Evolutionary conservation across 345 rosid genomes (phyloP), one percentile per base, ranked within the genome.

Genomic region (Erucastrum elatum): DNA sequence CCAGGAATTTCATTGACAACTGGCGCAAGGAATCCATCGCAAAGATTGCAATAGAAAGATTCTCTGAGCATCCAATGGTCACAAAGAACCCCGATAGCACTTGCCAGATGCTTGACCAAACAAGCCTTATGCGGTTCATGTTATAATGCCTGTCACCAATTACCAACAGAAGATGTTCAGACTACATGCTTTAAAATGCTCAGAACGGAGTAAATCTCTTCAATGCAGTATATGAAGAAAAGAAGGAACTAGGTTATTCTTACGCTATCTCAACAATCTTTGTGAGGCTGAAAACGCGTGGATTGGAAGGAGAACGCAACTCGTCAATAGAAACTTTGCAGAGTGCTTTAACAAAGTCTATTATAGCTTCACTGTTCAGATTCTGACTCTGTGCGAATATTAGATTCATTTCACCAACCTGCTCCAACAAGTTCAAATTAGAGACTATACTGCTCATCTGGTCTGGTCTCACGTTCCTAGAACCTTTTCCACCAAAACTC

Each of bases 221-320:
- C 39, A 55, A 72, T 21, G 63, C 69, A 68, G 69, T 34, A 68
- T 53, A 66, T 55, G 66, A 13, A 61, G 39, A 72, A 55, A 82
- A 46, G 33, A 82, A 77, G 66, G 5, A 66, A 56, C 37, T 74
- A 79, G 68, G 63, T 11, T 62, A 70, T 60, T 68, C 94, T 78
- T 93, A 95, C 99, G 99, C 99, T 87, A 95, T 95, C 89, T 95
- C 99, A 79, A 95, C 98, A 83, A 95, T 93, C 88, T 95, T 95
- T 31, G 99, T 95, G 70, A 95, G 96, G 87, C 94, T 93, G 84
- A 95, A 95, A 74, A 93, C 96, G 12, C 98, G 93, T 55, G 99
- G 99, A 79, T 91, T 97, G 76, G 98, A 90, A 76, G 98, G 84
- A 72, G 99, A 95, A 66, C 92, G 87, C 86, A 95, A 76, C 82